Conservation (phyloP, 352 stramenopile species). For the Globisporangium radiosum region DNA sequence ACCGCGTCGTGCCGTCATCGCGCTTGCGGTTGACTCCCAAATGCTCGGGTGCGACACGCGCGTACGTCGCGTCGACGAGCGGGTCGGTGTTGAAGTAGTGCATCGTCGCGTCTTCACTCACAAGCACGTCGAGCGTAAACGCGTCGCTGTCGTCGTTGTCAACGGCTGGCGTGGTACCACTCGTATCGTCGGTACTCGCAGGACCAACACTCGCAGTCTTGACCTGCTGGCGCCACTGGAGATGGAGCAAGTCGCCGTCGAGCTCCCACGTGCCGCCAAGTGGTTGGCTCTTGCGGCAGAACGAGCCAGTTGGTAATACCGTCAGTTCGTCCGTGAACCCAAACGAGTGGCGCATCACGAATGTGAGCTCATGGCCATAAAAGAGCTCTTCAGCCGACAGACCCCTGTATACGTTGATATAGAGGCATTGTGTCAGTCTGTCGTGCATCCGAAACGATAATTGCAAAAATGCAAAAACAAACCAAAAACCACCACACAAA, state of each 20-base stretch:
- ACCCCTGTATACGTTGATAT: constrained; percentile 18
- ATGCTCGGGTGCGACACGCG: constrained; percentile 54
- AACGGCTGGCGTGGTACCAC: not conserved
- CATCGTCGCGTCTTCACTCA: constrained; percentile 64
- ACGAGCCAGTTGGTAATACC: constrained; percentile 43
- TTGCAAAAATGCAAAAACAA: not conserved
- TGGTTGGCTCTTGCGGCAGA: constrained; percentile 63
- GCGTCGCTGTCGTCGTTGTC: constrained; percentile 32
- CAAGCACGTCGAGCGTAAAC: constrained; percentile 70
- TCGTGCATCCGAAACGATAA: not conserved
- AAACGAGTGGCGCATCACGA: constrained; percentile 66
- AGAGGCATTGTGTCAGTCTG: not conserved
- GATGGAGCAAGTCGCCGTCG: constrained; percentile 72
- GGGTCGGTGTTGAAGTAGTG: constrained; percentile 73
- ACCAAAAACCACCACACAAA: not conserved
- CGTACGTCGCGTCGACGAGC: constrained; percentile 57
- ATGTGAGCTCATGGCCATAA: constrained; percentile 72
- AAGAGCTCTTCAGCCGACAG: constrained; percentile 61
- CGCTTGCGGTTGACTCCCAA: constrained; percentile 39
- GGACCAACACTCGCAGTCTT: constrained; percentile 4
- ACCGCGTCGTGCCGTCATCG: constrained; percentile 25
- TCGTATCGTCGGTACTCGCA: not conserved
- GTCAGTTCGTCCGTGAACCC: constrained; percentile 78
- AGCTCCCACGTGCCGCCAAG: constrained; percentile 69
- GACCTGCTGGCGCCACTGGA: constrained; percentile 54